Evolutionary conservation across 495 filamentous ascomycete genomes (phyloP).

Genomic region (Tuber brumale): DNA sequence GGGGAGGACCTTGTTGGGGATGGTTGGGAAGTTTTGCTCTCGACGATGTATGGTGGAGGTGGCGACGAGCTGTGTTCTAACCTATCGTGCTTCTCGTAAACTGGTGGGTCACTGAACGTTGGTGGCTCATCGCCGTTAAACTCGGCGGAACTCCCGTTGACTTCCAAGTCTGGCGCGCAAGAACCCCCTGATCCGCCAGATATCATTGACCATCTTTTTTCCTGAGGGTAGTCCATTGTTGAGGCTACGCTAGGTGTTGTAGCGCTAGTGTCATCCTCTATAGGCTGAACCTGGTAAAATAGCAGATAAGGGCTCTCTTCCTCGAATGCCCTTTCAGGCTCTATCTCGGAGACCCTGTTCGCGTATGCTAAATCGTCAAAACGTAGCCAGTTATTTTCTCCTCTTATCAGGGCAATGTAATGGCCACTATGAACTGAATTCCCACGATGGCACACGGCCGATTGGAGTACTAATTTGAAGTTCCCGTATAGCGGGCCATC

Average conservation of each 20-base stretch:
- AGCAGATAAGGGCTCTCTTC: constrained; percentile 90
- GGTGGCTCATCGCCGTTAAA: constrained; percentile 3
- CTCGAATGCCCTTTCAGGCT: constrained; percentile 64
- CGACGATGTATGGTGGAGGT: constrained; percentile 23
- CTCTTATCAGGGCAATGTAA: constrained; percentile 76
- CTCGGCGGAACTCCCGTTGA: neutral
- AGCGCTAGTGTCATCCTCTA: constrained; percentile 59
- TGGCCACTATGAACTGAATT: constrained; percentile 85
- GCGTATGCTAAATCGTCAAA: constrained; percentile 72
- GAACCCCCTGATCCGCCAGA: constrained; percentile 15
- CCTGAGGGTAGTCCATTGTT: constrained; percentile 52
- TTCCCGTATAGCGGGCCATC: constrained; percentile 61
- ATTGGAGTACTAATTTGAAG: constrained; percentile 86
- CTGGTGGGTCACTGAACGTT: constrained; percentile 29
- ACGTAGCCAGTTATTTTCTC: constrained; percentile 72
- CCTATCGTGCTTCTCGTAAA: constrained; percentile 22
- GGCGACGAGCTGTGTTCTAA: constrained; percentile 19
- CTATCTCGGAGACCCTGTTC: constrained; percentile 61
- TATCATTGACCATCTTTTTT: constrained; percentile 47
- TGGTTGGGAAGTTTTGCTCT: constrained; percentile 18
- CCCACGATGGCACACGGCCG: constrained; percentile 84
- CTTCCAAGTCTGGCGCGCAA: constrained; percentile 2
- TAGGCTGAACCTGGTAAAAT: constrained; percentile 89
- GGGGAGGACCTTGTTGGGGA: neutral
- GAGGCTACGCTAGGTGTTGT: constrained; percentile 43